A percentile compares a stretch with the other conserved stretches of the same genome.
These are phyloP conservation scores for Metschnikowia continentalis DNA, from an alignment of 805 yeast species.

Conservation along the genomic window DNA sequence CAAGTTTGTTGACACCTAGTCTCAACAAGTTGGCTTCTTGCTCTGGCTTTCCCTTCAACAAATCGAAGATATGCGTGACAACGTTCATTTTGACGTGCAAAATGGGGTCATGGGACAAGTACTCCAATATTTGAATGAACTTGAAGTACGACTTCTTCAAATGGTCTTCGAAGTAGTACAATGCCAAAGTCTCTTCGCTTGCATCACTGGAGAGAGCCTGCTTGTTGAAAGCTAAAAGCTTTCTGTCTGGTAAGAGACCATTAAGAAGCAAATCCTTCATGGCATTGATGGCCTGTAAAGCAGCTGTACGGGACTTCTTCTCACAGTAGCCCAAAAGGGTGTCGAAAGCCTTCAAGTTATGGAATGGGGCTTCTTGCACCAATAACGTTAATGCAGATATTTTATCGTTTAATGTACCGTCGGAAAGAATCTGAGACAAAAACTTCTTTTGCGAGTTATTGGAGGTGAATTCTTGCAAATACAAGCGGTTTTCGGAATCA, in stretches of 20 bases:
- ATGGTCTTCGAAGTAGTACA: slow-evolving; percentile 86
- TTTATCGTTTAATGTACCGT: slow-evolving; percentile 94
- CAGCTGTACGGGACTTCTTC: slow-evolving; percentile 90
- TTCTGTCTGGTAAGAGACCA: slow-evolving; percentile 84
- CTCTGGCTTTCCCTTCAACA: slow-evolving; percentile 85
- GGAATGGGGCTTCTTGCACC: slow-evolving; percentile 93
- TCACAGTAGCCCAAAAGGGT: slow-evolving; percentile 73
- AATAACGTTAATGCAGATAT: slow-evolving; percentile 89
- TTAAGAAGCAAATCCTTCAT: slow-evolving; percentile 80
- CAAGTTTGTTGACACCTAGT: slow-evolving; percentile 88
- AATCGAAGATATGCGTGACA: slow-evolving; percentile 71
- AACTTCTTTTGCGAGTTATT: slow-evolving; percentile 81
- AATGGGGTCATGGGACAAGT: slow-evolving; percentile 84
- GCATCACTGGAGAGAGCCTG: slow-evolving; percentile 49
- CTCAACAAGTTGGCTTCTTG: slow-evolving; percentile 90
- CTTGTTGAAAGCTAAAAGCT: slow-evolving; percentile 72
- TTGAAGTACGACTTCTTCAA: slow-evolving; percentile 73
- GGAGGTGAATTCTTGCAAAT: slow-evolving; percentile 68
- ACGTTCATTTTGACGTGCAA: slow-evolving; percentile 79
- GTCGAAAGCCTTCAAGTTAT: slow-evolving; percentile 79
- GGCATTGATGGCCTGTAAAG: slow-evolving; percentile 85
- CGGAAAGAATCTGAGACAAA: slow-evolving; percentile 78
- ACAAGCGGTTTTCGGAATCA: slow-evolving; percentile 66
- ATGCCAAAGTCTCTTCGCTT: slow-evolving; percentile 51
- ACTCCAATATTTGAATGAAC: slow-evolving; percentile 72